Evolutionary conservation across 2,329 filamentous ascomycete species (phyloP), one percentile per base, ranked within the genome.

Genomic region (Xylaria sp.): DNA sequence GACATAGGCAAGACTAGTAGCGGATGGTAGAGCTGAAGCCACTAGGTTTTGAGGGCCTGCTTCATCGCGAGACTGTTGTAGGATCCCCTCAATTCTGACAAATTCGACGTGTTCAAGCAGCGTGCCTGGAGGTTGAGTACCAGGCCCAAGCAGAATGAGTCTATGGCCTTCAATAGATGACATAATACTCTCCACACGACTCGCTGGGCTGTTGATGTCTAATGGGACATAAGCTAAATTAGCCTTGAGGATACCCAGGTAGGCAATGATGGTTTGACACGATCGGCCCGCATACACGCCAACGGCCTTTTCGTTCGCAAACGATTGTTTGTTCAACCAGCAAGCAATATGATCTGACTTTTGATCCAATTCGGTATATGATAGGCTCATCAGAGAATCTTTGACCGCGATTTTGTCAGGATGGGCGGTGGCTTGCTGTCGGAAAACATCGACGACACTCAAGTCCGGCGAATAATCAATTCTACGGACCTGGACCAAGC

Each of bases 1-100:
- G 25, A 66, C 64, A 13, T 66, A 63, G 15, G 64, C 64, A n/a
- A 66, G 58, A 34, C 59, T 63, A 4, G 39, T 30, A 5, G 57
- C 36, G 3, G 52, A 61, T n/a, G 63, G 58, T 8, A 18, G 15
- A 8, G 36, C 9, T 15, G 36, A 43, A 36, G 15, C 7, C 13
- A 34, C 12, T 1, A 39, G 18, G 34, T 13, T 13, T 34, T 56
- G 25, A 20, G n/a, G 3, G 1, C 8, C 41, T 43, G 4, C 18
- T n/a, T 20, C 18, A 10, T 43, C 18, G 8, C 18, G 41, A 43
- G 41, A 10, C n/a, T 43, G 41, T n/a, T 43, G n/a, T 13, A 61
- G 41, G 28, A 41, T 34, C n/a, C 50, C 58, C 3, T 30, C 36
- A 3, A 66, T 66, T 1, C 34, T 46, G 18, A 43, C 39, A 7